These are phyloP conservation scores for Coelastrella sp. DNA, from an alignment of 139 green algal genomes.

Conservation along the genomic window DNA sequence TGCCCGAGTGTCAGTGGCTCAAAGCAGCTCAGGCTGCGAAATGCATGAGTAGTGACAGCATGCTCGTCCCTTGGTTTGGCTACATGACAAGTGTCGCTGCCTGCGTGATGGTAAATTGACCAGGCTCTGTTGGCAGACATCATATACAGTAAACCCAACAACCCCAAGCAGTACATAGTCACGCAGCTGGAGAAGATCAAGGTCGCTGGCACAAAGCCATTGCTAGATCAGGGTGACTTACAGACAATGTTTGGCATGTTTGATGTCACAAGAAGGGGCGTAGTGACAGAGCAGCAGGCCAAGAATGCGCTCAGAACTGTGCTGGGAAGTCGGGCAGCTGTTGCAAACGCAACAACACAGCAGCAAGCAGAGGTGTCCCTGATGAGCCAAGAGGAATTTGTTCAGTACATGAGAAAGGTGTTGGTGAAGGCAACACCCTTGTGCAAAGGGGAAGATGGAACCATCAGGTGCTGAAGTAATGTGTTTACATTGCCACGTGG, in stretches of 20 bases:
- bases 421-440: slow-evolving; percentile 8
- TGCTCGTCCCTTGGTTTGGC: too few relatives aligned
- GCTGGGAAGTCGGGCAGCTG: slow-evolving; percentile 14
- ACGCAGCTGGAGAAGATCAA: slow-evolving; percentile 43
- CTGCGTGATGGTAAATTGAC: neutral
- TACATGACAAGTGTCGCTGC: too few relatives aligned
- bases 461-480: neutral
- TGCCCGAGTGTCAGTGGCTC: too few relatives aligned
- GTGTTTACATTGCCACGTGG: neutral
- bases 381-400: slow-evolving; percentile 11
- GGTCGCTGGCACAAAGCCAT: slow-evolving; percentile 38
- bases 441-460: slow-evolving; percentile 31
- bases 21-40: neutral
- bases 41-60: neutral
- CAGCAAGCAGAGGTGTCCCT: neutral
- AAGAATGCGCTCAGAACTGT: slow-evolving; percentile 26
- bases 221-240: slow-evolving; percentile 27
- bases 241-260: slow-evolving; percentile 41
- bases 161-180: slow-evolving; percentile 46
- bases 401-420: neutral
- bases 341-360: neutral
- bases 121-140: slow-evolving; percentile 40
- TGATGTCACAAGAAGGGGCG: slow-evolving; percentile 10
- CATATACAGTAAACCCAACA: slow-evolving; percentile 26
- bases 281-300: slow-evolving; percentile 30